Evolutionary conservation across 768 basidiomycete genomes (phyloP).

Genomic region (Lactifluus subvellereus): DNA sequence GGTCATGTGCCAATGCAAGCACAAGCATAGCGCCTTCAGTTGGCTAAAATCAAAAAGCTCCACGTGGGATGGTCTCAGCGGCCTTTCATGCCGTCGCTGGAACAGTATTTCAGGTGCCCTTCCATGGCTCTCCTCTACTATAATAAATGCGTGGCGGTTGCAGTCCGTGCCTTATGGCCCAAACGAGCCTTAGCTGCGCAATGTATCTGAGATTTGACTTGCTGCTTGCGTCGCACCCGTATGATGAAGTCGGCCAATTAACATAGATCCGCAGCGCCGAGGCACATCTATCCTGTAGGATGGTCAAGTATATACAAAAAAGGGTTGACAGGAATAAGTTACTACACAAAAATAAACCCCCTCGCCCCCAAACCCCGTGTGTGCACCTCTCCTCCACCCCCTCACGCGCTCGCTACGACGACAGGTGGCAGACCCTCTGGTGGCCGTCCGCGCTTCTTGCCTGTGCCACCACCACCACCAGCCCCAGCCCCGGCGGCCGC

Average conservation of each 20-base stretch:
- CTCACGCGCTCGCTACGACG: conserved; percentile 32
- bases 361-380: neutral
- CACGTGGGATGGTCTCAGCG: too few relatives aligned
- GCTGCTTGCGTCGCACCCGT: neutral
- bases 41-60: too few relatives aligned
- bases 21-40: too few relatives aligned
- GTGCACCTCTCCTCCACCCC: neutral
- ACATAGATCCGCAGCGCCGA: conserved; percentile 12
- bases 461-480: conserved; percentile 4
- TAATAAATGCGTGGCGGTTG: too few relatives aligned
- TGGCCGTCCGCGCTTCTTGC: conserved; percentile 25
- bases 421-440: conserved; percentile 28
- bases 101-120: too few relatives aligned
- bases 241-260: neutral
- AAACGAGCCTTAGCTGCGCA: too few relatives aligned
- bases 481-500: neutral
- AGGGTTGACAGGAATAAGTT: conserved; percentile 21
- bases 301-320: conserved; percentile 15
- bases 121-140: too few relatives aligned
- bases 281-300: conserved; percentile 10
- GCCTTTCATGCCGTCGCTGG: too few relatives aligned
- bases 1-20: too few relatives aligned
- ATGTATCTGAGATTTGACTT: neutral
- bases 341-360: conserved; percentile 8
- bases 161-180: too few relatives aligned